Evolutionary conservation across 164 flowering plant genomes (phyloP), one percentile per base, ranked within the genome.

Genomic region (Magnolia officinalis): DNA sequence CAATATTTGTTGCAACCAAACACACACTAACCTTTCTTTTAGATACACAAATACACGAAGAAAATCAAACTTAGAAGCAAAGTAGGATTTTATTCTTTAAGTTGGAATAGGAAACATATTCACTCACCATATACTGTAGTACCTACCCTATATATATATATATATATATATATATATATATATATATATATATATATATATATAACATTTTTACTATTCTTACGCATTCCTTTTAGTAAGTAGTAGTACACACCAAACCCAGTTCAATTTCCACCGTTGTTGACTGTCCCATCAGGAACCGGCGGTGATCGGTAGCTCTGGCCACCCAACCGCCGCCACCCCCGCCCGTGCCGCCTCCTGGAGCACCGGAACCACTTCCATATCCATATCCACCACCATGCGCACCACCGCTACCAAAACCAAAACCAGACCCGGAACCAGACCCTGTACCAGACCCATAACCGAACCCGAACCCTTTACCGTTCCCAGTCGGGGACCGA

Each of bases 401-500:
- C 29, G 82, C 85, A 29, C 87, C 87, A 9, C 75, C 79, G 51
- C 82, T 87, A 6, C 87, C 87, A 29, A 86, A 85, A 50, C 86
- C 67, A 24, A 37, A 73, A 0, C 89, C 90, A 24, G 20, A 80
- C 2, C 95, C 95, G 18, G 26, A 82, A 1, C 94, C 91, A 8
- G 75, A 86, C 0, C 93, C 94, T 0, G 84, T 82, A 0, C 97
- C 94, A 0, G 87, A 81, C 13, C 92, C 97, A 71, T 13, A 88
- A 2, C 95, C 97, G 72, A 29, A 90, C 7, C 97, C 95, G 11
- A 10, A 87, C 8, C 97, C 97, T 70, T 78, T 82, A 1, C 90
- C 94, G 29, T 71, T 82, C 18, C 94, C 97, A 59, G 64, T 79
- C 0, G 92, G 87, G 0, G 95, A 89, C 75, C 79, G 76, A 3